Evolutionary conservation across 1,139 yeast genomes (phyloP).

Genomic region (Diutina scorzettiae): DNA sequence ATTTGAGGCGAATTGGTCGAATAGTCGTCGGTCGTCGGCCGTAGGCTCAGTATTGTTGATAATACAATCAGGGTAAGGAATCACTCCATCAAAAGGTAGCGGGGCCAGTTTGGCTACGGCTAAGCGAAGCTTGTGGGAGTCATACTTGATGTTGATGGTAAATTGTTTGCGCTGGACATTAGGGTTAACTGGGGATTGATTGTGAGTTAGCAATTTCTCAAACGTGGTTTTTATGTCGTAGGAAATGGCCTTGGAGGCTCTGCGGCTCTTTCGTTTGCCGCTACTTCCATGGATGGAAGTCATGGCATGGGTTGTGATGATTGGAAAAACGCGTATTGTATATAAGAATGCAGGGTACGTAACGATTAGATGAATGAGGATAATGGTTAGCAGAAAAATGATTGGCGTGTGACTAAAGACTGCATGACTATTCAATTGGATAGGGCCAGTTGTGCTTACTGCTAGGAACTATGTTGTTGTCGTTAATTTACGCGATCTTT

Average conservation of each 20-base stretch:
- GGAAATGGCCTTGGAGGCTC: neutral
- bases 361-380: too few relatives aligned
- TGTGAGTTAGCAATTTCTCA: neutral
- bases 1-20: slow-evolving; percentile 18
- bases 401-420: too few relatives aligned
- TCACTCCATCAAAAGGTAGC: slow-evolving; percentile 55
- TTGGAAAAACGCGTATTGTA: slow-evolving; percentile 2
- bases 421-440: too few relatives aligned
- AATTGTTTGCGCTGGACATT: neutral
- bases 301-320: neutral
- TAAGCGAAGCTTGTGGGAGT: neutral
- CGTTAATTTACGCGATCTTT: too few relatives aligned
- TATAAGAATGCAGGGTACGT: too few relatives aligned
- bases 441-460: too few relatives aligned
- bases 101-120: neutral
- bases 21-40: slow-evolving; percentile 33
- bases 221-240: neutral
- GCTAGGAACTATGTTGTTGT: too few relatives aligned
- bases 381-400: too few relatives aligned
- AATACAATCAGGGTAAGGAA: slow-evolving; percentile 46
- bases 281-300: neutral
- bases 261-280: slow-evolving; percentile 2
- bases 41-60: slow-evolving; percentile 54
- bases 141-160: neutral
- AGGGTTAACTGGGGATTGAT: neutral